Evolutionary conservation across 148 eudicot genomes (phyloP).

Genomic region (Talinum fruticosum): DNA sequence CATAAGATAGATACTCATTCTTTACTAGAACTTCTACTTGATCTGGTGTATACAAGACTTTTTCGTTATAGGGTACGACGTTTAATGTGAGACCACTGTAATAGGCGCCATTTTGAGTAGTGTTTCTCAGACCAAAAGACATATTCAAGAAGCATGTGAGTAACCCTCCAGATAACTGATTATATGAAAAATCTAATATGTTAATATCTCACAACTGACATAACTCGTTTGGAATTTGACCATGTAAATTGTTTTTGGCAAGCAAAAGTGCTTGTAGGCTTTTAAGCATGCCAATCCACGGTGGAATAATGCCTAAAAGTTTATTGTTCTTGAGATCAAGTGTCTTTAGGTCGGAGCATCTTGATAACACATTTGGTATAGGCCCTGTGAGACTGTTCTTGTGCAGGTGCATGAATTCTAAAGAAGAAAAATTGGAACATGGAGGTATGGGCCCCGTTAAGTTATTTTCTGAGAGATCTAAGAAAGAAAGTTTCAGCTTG

Average conservation of each 20-base stretch:
- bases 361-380: slow-evolving; percentile 2
- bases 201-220: neutral
- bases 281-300: slow-evolving; percentile 13
- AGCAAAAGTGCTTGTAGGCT: neutral
- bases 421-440: slow-evolving; percentile 9
- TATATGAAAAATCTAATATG: slow-evolving; percentile 16
- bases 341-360: neutral
- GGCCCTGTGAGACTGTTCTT: slow-evolving; percentile 10
- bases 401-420: neutral
- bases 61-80: too few relatives aligned
- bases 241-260: neutral
- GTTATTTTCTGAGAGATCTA: slow-evolving; percentile 17
- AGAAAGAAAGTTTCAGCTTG: neutral
- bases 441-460: slow-evolving; percentile 4
- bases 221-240: slow-evolving; percentile 5
- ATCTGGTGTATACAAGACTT: neutral
- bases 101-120: neutral
- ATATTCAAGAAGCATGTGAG: slow-evolving; percentile 8
- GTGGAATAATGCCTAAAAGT: slow-evolving; percentile 18
- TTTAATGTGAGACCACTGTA: too few relatives aligned
- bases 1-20: slow-evolving; percentile 8
- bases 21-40: slow-evolving; percentile 7
- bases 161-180: slow-evolving; percentile 9
- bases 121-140: slow-evolving; percentile 7
- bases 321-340: slow-evolving; percentile 16